Conservation (phyloP, 73 alveolate species). For the Effrenium voratum region DNA sequence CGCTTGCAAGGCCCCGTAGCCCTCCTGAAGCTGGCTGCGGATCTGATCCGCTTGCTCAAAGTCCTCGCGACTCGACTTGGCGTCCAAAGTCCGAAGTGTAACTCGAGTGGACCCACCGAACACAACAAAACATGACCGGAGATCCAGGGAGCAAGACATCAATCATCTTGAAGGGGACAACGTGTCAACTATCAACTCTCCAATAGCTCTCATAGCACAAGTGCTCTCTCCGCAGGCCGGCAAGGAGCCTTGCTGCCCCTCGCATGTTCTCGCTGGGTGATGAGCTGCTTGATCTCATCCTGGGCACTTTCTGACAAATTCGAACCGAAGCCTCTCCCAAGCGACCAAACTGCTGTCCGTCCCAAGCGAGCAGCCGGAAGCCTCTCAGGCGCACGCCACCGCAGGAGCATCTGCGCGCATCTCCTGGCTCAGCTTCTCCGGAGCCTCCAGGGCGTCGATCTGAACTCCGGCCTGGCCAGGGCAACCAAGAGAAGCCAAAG, state of each 20-base stretch:
- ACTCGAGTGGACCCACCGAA: neutral
- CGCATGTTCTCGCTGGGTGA: constrained; percentile 56
- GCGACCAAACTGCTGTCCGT: too few relatives aligned
- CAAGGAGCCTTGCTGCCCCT: constrained; percentile 41
- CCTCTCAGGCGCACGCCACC: too few relatives aligned
- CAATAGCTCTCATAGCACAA: too few relatives aligned
- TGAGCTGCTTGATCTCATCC: constrained; percentile 52
- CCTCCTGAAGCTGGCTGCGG: constrained; percentile 69
- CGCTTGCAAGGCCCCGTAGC: neutral
- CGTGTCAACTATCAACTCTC: too few relatives aligned
- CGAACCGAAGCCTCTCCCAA: neutral
- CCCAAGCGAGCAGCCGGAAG: too few relatives aligned
- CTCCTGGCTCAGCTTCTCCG: too few relatives aligned
- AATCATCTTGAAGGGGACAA: neutral
- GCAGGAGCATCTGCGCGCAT: too few relatives aligned
- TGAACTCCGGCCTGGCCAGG: too few relatives aligned
- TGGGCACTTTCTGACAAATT: neutral
- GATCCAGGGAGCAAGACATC: neutral
- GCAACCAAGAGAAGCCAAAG: neutral
- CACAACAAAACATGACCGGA: neutral
- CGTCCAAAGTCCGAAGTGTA: neutral
- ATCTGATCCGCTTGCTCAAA: constrained; percentile 66
- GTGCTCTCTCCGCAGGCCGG: neutral
- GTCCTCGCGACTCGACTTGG: neutral
- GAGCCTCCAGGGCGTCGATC: too few relatives aligned